Conservation (phyloP, 345 rosid species). For the Populus davidiana region DNA sequence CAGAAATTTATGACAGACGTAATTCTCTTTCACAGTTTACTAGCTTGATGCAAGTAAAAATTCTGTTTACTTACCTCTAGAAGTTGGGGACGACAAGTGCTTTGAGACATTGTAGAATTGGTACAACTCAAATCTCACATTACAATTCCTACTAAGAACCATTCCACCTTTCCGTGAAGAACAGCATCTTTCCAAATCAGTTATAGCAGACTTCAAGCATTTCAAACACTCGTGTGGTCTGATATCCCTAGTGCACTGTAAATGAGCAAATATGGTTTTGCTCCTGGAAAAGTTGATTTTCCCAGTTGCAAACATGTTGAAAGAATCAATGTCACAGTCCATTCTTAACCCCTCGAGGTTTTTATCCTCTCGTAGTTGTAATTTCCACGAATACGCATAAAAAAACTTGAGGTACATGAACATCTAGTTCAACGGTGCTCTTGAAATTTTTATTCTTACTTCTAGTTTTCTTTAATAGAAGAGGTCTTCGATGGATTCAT, state of each 20-base stretch:
- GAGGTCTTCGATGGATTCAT: too few relatives aligned
- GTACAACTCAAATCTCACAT: slow-evolving; percentile 32
- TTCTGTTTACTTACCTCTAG: slow-evolving; percentile 17
- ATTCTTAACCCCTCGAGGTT: too few relatives aligned
- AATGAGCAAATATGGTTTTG: slow-evolving; percentile 27
- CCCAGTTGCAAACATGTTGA: slow-evolving; percentile 33
- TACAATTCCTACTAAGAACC: slow-evolving; percentile 33
- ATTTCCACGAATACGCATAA: too few relatives aligned
- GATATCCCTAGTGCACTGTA: slow-evolving; percentile 42
- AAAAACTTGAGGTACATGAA: too few relatives aligned
- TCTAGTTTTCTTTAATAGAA: too few relatives aligned
- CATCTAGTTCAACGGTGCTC: too few relatives aligned
- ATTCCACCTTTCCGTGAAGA: slow-evolving; percentile 24
- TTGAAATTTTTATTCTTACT: too few relatives aligned
- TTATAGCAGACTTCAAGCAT: slow-evolving; percentile 24
- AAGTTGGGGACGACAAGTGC: slow-evolving; percentile 1
- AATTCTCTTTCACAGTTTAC: too few relatives aligned
- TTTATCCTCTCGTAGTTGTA: too few relatives aligned
- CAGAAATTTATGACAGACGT: too few relatives aligned
- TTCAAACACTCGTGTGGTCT: background rate
- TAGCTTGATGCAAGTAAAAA: too few relatives aligned
- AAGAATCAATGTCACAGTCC: too few relatives aligned
- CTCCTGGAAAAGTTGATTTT: background rate
- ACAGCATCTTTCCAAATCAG: slow-evolving; percentile 26
- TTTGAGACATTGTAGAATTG: slow-evolving; percentile 31